phyloP scores from a whole-genome alignment of 257 asterid species.

The Penstemon barbatus region DNA sequence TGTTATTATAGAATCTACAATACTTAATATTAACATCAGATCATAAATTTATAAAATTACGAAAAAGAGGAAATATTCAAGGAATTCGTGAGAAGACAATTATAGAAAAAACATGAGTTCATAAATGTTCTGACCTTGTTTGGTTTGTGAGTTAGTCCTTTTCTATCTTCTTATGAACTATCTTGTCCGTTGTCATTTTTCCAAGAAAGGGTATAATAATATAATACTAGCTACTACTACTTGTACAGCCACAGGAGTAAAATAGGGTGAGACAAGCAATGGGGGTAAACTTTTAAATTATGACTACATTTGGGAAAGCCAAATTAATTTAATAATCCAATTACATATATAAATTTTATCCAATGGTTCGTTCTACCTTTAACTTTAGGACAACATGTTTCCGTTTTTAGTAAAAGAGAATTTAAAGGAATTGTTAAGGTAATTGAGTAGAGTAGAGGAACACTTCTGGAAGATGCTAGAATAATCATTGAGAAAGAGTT shows the following conservation, averaged over 20 bases:
- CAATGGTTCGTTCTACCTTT: neutral
- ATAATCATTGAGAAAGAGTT: neutral
- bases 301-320: slow-evolving; percentile 4
- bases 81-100: too few relatives aligned
- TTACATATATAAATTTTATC: neutral
- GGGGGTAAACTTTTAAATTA: neutral
- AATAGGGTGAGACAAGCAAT: too few relatives aligned
- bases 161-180: neutral
- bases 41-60: too few relatives aligned
- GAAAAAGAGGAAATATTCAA: too few relatives aligned
- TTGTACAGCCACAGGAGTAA: neutral
- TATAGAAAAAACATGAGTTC: too few relatives aligned
- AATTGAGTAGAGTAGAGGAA: neutral
- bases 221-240: too few relatives aligned
- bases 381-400: neutral
- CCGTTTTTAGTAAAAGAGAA: slow-evolving; percentile 11
- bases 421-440: neutral
- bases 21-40: too few relatives aligned
- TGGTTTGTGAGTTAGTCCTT: neutral
- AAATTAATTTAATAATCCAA: slow-evolving; percentile 2
- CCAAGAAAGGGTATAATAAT: slow-evolving; percentile 8
- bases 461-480: neutral
- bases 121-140: neutral
- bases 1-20: too few relatives aligned
- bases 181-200: slow-evolving; percentile 24